Evolutionary conservation across 106 monocot genomes (phyloP).

Genomic region (Dactylorhiza incarnata): DNA sequence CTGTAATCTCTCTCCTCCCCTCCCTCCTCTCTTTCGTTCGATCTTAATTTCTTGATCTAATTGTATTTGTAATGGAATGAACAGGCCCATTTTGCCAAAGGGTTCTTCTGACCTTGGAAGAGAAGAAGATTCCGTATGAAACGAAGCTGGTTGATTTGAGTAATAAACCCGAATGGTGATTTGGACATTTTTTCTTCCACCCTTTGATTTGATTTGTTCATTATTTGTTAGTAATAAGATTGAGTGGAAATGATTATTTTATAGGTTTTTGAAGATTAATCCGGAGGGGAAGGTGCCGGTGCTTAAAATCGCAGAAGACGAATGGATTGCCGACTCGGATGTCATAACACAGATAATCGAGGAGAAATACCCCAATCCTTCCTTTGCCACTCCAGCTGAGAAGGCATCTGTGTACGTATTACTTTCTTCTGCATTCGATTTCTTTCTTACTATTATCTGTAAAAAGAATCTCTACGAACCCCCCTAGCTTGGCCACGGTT

Average conservation of each 20-base stretch:
- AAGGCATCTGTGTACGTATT: constrained; percentile 50
- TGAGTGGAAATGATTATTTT: neutral
- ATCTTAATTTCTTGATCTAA: neutral
- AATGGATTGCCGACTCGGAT: constrained; percentile 83
- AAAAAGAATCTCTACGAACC: neutral
- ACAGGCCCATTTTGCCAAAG: constrained; percentile 79
- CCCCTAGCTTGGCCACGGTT: neutral
- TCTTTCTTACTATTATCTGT: neutral
- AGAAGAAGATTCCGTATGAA: constrained; percentile 83
- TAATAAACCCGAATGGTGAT: constrained; percentile 76
- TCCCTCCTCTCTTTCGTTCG: neutral
- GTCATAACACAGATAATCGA: constrained; percentile 68
- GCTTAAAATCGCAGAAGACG: constrained; percentile 31
- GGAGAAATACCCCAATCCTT: constrained; percentile 63
- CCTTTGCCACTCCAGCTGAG: constrained; percentile 53
- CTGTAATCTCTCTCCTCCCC: constrained; percentile 19
- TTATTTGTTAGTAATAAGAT: neutral
- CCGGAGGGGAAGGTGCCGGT: constrained; percentile 85
- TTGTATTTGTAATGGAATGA: neutral
- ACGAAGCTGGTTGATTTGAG: constrained; percentile 57
- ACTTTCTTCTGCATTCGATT: neutral
- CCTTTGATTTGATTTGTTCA: neutral
- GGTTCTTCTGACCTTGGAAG: constrained; percentile 79
- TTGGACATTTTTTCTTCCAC: neutral
- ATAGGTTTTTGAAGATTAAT: constrained; percentile 73